These are phyloP conservation scores for Pleurotus giganteus DNA, from an alignment of 768 basidiomycete species.

Conservation along the genomic window DNA sequence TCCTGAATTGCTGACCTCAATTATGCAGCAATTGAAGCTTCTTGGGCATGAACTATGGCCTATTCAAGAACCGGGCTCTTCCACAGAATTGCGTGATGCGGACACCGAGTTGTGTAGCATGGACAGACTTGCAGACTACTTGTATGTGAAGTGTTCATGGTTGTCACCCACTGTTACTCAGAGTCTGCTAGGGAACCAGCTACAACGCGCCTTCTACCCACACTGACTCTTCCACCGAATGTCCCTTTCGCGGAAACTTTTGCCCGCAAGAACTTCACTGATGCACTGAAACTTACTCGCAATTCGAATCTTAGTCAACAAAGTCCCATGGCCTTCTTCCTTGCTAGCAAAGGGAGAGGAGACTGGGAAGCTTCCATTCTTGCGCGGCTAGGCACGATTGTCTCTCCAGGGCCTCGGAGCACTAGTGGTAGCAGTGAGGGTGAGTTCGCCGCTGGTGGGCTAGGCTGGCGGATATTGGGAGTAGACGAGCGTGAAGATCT, in stretches of 20 bases:
- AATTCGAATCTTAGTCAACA: slow-evolving; percentile 48
- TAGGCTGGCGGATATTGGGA: slow-evolving; percentile 62
- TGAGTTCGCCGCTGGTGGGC: slow-evolving; percentile 39
- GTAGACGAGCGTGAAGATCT: slow-evolving; percentile 40
- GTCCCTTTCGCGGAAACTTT: slow-evolving; percentile 54
- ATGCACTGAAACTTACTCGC: slow-evolving; percentile 63
- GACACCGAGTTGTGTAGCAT: slow-evolving; percentile 19
- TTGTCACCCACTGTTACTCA: neutral
- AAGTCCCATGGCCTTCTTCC: slow-evolving; percentile 70
- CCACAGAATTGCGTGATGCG: slow-evolving; percentile 4
- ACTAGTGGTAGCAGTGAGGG: neutral
- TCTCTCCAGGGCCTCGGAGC: neutral
- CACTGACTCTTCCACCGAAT: slow-evolving; percentile 45
- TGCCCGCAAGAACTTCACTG: slow-evolving; percentile 55
- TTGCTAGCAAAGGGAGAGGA: slow-evolving; percentile 68
- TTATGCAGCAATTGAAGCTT: slow-evolving; percentile 53
- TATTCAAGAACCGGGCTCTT: slow-evolving; percentile 7
- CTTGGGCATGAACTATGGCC: slow-evolving; percentile 57
- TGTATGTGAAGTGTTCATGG: slow-evolving; percentile 46
- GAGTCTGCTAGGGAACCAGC: neutral
- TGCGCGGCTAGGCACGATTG: slow-evolving; percentile 37
- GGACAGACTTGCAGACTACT: slow-evolving; percentile 38
- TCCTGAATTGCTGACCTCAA: slow-evolving; percentile 58
- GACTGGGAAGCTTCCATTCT: slow-evolving; percentile 76
- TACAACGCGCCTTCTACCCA: slow-evolving; percentile 38